Percentiles rank a stretch among this genome's conserved stretches.
Evolutionary conservation across 306 rosid species (phyloP).

Genomic region (Fagus crenata): DNA sequence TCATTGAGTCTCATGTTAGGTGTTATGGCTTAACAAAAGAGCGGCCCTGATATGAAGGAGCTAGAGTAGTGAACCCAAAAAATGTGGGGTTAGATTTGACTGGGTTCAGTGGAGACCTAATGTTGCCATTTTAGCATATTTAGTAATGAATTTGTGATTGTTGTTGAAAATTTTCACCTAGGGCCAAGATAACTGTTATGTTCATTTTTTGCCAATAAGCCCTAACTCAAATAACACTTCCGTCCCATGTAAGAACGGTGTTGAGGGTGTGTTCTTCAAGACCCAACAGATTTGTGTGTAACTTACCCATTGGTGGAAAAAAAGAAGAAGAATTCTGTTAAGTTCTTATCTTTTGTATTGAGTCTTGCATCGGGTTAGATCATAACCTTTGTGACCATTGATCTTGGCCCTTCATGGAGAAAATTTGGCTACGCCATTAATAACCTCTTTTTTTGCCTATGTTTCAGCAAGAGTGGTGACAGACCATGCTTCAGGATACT

Average conservation of each 20-base stretch:
- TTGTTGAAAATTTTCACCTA: background rate
- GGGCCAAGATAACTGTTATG: background rate
- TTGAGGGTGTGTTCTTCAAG: background rate
- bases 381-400: background rate
- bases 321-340: background rate
- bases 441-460: background rate
- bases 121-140: background rate
- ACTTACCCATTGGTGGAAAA: background rate
- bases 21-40: background rate
- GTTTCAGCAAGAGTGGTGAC: slow-evolving; percentile 16
- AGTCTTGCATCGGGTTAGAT: background rate
- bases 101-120: background rate
- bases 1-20: background rate
- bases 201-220: background rate
- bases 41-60: background rate
- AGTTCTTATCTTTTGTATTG: background rate
- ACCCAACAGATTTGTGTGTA: background rate
- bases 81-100: background rate
- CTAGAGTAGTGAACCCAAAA: background rate
- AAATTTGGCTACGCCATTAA: background rate
- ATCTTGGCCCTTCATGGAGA: background rate
- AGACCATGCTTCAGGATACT: slow-evolving; percentile 9
- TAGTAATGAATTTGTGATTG: background rate
- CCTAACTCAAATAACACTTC: background rate
- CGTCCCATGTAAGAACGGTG: background rate